Conservation (phyloP, 129 eudicot genomes). For the Apium graveolens region DNA sequence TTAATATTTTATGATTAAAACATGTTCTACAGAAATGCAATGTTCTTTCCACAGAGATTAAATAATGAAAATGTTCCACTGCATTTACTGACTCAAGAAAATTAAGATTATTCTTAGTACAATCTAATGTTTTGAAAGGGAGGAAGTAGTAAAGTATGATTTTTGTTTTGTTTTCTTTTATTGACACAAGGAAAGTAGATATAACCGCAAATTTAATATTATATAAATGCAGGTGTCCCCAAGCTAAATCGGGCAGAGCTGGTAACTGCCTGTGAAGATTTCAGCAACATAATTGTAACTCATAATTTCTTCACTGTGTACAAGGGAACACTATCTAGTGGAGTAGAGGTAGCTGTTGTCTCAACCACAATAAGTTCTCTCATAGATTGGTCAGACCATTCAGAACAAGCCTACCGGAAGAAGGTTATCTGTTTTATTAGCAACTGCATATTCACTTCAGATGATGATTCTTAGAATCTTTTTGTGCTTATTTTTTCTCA, state of each 20-base stretch:
- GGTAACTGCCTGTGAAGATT: constrained; percentile 95
- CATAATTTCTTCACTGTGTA: constrained; percentile 47
- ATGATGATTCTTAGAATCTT: background rate
- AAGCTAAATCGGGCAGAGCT: constrained; percentile 76
- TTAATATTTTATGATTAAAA: background rate
- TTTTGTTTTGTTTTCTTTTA: background rate
- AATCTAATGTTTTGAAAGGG: background rate
- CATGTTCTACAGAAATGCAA: background rate
- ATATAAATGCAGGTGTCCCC: constrained; percentile 59
- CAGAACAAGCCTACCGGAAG: constrained; percentile 58
- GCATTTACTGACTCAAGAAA: background rate
- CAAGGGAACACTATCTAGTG: constrained; percentile 95
- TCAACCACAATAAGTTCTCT: constrained; percentile 41
- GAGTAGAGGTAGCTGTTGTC: constrained; percentile 81
- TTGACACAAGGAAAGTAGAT: background rate
- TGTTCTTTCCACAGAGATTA: background rate
- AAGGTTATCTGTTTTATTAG: constrained; percentile 43
- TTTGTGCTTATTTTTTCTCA: background rate
- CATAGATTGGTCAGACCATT: constrained; percentile 60
- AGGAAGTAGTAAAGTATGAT: background rate
- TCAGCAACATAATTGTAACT: constrained; percentile 67
- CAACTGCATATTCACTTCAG: background rate
- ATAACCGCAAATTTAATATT: background rate
- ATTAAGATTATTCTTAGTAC: background rate
- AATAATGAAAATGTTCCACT: background rate